These are phyloP conservation scores for Hemisphaericaspora nanyangensis DNA, from an alignment of 805 yeast species.

Conservation along the genomic window DNA sequence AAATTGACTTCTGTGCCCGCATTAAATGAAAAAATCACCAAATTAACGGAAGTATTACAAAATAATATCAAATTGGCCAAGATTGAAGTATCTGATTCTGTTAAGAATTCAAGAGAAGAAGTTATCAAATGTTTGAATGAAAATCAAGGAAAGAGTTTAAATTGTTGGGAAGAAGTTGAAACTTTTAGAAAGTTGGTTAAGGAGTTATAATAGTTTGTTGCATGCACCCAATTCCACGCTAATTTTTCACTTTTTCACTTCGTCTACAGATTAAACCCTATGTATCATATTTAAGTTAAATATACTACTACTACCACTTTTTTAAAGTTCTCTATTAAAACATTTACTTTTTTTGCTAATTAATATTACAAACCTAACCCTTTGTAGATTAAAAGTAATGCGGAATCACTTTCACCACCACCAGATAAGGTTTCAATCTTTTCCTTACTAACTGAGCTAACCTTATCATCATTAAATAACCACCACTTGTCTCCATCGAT, in stretches of 20 bases:
- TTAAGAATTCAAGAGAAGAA: slow-evolving; percentile 43
- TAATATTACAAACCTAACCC: slow-evolving; percentile 67
- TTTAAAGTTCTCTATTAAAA: no score
- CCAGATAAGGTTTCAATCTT: slow-evolving; percentile 86
- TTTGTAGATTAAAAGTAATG: slow-evolving; percentile 81
- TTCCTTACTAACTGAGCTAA: slow-evolving; percentile 70
- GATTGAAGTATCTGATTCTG: slow-evolving; percentile 32
- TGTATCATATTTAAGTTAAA: no score
- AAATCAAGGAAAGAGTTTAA: slow-evolving; percentile 62
- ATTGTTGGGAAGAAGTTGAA: slow-evolving; percentile 81
- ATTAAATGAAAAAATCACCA: slow-evolving; percentile 39
- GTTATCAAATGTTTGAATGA: slow-evolving; percentile 60
- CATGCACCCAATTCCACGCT: no score
- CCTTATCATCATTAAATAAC: slow-evolving; percentile 92
- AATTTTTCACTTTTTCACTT: no score
- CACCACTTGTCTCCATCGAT: slow-evolving; percentile 78
- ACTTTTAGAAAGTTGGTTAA: slow-evolving; percentile 59
- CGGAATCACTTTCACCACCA: slow-evolving; percentile 97
- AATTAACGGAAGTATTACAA: slow-evolving; percentile 30
- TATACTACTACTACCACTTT: no score
- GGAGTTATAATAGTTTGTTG: slow-evolving; percentile 43
- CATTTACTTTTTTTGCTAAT: no score
- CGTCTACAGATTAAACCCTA: no score
- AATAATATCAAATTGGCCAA: slow-evolving; percentile 31
- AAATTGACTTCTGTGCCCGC: slow-evolving; percentile 24